Conservation (phyloP, 2,329 filamentous ascomycete genomes). For the Aspergillus hortae region DNA sequence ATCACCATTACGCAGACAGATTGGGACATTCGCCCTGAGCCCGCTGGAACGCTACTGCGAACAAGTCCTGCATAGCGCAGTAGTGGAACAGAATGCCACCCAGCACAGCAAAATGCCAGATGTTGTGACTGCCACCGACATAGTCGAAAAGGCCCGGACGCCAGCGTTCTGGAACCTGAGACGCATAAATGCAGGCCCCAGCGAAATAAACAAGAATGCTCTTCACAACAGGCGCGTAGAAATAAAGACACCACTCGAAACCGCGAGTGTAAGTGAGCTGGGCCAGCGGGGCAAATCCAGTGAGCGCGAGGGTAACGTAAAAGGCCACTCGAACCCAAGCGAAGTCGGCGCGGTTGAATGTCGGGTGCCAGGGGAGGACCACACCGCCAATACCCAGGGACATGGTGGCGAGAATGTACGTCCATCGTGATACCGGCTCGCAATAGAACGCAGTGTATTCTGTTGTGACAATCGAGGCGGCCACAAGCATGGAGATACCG, state of each 20-base stretch:
- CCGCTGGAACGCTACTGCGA: conserved; percentile 69
- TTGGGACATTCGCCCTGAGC: conserved; percentile 51
- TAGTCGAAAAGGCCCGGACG: conserved; percentile 93
- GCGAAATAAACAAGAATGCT: conserved; percentile 80
- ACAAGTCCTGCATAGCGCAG: conserved; percentile 91
- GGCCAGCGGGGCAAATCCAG: conserved; percentile 82
- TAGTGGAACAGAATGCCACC: conserved; percentile 98
- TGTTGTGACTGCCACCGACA: conserved; percentile 89
- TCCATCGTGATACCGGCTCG: conserved; percentile 80
- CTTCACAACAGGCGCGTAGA: conserved; percentile 85
- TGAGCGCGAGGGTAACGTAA: conserved; percentile 80
- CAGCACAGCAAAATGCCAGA: conserved; percentile 94
- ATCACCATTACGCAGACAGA: conserved; percentile 19
- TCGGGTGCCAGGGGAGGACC: conserved; percentile 92
- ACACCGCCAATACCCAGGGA: conserved; percentile 80
- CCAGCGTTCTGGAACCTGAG: conserved; percentile 90
- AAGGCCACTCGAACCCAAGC: conserved; percentile 89
- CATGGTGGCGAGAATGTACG: conserved; percentile 80
- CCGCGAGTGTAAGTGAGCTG: conserved; percentile 80
- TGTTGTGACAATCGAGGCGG: conserved; percentile 94
- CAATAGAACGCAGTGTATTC: conserved; percentile 99
- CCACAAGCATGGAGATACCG: conserved; percentile 87
- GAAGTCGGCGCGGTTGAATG: conserved; percentile 90
- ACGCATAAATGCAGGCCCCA: conserved; percentile 84
- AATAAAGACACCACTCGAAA: conserved; percentile 74